These are phyloP conservation scores for Fusarium cicatricum DNA, from an alignment of 2,329 filamentous ascomycete genomes.

Conservation along the genomic window DNA sequence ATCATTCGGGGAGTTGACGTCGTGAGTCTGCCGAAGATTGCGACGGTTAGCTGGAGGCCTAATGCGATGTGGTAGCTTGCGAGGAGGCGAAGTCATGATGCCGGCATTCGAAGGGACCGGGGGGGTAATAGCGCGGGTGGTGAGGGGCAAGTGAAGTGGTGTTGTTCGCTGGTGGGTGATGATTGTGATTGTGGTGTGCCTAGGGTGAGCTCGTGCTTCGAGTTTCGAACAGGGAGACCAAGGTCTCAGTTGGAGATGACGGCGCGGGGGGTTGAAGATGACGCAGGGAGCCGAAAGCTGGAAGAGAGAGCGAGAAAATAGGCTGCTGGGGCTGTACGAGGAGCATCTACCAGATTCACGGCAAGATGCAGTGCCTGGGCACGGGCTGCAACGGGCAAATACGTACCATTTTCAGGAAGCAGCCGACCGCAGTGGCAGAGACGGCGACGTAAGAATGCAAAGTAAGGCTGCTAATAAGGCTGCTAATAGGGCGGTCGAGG, in stretches of 20 bases:
- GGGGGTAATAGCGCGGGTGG: conserved; percentile 23
- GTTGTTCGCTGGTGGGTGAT: conserved; percentile 22
- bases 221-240: conserved; percentile 2
- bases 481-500: conserved; percentile 1
- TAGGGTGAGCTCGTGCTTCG: conserved; percentile 20
- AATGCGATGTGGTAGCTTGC: conserved; percentile 29
- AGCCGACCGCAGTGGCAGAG: conserved; percentile 23
- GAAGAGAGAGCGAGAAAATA: background rate
- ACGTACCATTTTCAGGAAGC: conserved; percentile 38
- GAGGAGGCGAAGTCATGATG: conserved; percentile 32
- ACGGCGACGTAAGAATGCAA: conserved; percentile 13
- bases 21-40: conserved; percentile 55
- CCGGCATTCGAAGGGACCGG: conserved; percentile 32
- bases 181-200: conserved; percentile 11
- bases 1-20: conserved; percentile 64
- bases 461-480: conserved; percentile 7
- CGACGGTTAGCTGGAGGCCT: conserved; percentile 39
- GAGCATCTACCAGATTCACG: conserved; percentile 24
- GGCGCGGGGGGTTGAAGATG: conserved; percentile 18
- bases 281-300: conserved; percentile 23
- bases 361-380: conserved; percentile 26
- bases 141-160: conserved; percentile 29
- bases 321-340: conserved; percentile 16
- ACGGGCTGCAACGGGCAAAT: conserved; percentile 6
- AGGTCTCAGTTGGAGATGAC: conserved; percentile 10